phyloP scores from a whole-genome alignment of 2,329 filamentous ascomycete genomes.

The Graphilbum sp. region DNA sequence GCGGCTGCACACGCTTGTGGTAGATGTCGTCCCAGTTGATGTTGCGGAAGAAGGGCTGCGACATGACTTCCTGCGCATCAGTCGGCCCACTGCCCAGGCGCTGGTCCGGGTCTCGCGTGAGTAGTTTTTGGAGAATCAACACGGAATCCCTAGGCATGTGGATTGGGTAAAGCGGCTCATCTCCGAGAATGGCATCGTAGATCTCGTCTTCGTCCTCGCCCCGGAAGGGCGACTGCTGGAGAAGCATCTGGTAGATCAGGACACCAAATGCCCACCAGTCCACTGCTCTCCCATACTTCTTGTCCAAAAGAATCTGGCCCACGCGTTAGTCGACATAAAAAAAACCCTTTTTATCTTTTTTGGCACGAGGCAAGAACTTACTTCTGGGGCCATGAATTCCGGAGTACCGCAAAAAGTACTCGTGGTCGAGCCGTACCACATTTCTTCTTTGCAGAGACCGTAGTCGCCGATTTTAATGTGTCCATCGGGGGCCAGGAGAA shows the following conservation, averaged over 20 bases:
- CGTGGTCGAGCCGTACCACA: slow-evolving; percentile 97
- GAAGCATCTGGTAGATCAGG: slow-evolving; percentile 97
- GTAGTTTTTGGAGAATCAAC: slow-evolving; percentile 90
- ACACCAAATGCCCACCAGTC: slow-evolving; percentile 99
- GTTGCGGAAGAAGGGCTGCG: slow-evolving; percentile 92
- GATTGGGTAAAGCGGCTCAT: slow-evolving; percentile 94
- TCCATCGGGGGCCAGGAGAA: slow-evolving; percentile 82
- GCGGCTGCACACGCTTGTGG: slow-evolving; percentile 77
- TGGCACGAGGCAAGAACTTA: slow-evolving; percentile 24
- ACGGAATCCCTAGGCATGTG: slow-evolving; percentile 98
- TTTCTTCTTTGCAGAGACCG: slow-evolving; percentile 97
- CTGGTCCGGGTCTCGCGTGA: slow-evolving; percentile 87
- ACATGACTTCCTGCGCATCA: slow-evolving; percentile 97
- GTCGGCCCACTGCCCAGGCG: slow-evolving; percentile 88
- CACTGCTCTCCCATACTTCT: slow-evolving; percentile 93
- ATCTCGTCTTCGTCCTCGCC: slow-evolving; percentile 99
- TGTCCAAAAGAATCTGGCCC: slow-evolving; percentile 92
- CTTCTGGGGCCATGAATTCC: slow-evolving; percentile 98
- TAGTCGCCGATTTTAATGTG: slow-evolving; percentile 99
- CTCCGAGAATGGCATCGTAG: slow-evolving; percentile 93
- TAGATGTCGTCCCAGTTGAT: slow-evolving; percentile 99
- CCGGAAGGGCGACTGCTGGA: slow-evolving; percentile 96
- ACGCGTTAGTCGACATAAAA: too few relatives aligned
- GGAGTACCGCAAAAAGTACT: slow-evolving; percentile 99
- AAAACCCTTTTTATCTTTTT: not conserved